Base-by-base conservation (phyloP, 345 rosid genomes). In the Hevea brasiliensis region DNA sequence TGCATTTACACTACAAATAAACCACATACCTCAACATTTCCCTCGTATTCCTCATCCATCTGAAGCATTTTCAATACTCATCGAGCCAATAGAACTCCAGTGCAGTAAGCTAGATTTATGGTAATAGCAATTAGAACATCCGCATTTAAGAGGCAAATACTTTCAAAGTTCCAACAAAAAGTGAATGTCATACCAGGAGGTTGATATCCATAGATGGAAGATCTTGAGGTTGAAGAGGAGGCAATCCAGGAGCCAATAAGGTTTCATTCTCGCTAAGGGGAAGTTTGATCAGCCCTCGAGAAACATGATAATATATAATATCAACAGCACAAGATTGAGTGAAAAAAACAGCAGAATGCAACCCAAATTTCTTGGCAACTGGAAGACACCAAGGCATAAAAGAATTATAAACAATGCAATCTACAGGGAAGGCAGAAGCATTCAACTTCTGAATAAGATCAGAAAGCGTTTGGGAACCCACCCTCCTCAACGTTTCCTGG, bases 21-120 rank as follows among this genome's bases (percentile, higher is more conserved):
- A 0, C n/a, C 48, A 65, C 66, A 20, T 81, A 87, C 96, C 92
- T 90, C 92, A 44, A 84, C 76, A 53, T 88, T 88, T 55, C 96
- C 96, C 42, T 87, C 85, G 23, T 90, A 88, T 61, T 84, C 92
- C 1, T 69, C 84, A 76, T 90, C 96, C 89, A 90, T 85, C 65
- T 90, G 90, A 68, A 90, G 83, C 82, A 18, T 79, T 68, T 88
- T 90, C 72, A 90, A 65, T 2, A 87, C 92, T 27, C 96, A 85
- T 17, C 92, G 92, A 27, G 92, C 91, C 88, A 87, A 81, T 15
- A 90, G 92, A 59, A 88, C 91, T 3, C 92, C 96, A 41, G 89
- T 86, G 68, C 92, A 87, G 81, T 90, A 90, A 59, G 92, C 92
- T 90, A 73, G 56, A 26, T 3, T 65, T 9, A 29, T 1, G 6